Evolutionary conservation across 768 basidiomycete genomes (phyloP), one percentile per base, ranked within the genome.

Genomic region (Russula olivacea): DNA sequence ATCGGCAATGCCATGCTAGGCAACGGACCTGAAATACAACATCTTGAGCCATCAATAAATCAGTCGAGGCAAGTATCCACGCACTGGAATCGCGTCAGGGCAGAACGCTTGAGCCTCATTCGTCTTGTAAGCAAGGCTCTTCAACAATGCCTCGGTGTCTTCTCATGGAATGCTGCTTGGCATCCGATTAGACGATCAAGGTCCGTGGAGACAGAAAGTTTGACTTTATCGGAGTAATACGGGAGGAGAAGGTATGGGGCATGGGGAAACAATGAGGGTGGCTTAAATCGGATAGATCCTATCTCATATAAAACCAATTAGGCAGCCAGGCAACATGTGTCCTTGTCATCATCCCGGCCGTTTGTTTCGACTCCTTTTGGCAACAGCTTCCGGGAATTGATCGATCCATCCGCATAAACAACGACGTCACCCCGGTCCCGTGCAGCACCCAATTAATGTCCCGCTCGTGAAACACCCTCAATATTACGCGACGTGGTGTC

Each of bases 161-260:
- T 17, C 75, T 69, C 79, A 91, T 83, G 7, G 72, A 75, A 8
- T 82, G 80, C 0, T 83, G 83, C 78, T 93, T 81, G 1, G 92
- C 89, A 69, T 94, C 93, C 70, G 90, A 80, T 93, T 64, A 17
- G 75, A 36, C 84, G 72, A 6, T 82, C 77, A 69, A 86, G 85
- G 8, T 80, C 76, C 43, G 68, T 66, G 1, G 83, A 83, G 51
- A 80, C 78, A 0, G 74, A 70, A 49, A 79, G 69, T 28, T 73
- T 69, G 69, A 80, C 72, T 34, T 75, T 69, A 9, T 75, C 67
- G 0, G 78, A 77, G 64, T 75, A 75, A 15, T 67, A 34, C 15
- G 77, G 75, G 38, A 15, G 15, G 38, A 15, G 38, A 40, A 7
- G 38, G 38, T 36, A 36, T 36, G 64, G 49, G 45, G 63, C 25